Evolutionary conservation across 352 stramenopile genomes (phyloP).

Genomic region (Thalassiosira mediterranea): DNA sequence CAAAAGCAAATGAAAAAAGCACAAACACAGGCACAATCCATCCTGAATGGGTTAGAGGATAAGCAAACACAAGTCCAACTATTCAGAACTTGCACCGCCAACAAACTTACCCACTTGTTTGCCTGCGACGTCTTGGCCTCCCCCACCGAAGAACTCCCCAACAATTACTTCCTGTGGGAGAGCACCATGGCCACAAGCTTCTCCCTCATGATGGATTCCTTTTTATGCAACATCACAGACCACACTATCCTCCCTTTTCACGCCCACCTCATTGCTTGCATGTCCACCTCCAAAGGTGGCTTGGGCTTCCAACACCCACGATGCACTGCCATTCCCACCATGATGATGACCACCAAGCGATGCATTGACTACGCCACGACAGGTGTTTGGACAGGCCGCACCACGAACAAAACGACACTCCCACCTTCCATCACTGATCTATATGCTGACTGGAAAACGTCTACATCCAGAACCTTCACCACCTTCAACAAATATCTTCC

Average conservation of each 20-base stretch:
- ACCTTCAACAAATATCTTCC: constrained; percentile 11
- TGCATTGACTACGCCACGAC: constrained; percentile 1
- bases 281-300: constrained; percentile 13
- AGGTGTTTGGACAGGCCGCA: constrained; percentile 8
- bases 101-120: neutral
- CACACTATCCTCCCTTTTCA: neutral
- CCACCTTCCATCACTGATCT: constrained; percentile 1
- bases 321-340: constrained; percentile 7
- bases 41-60: constrained; percentile 3
- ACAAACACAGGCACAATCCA: neutral
- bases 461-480: neutral
- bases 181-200: neutral
- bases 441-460: neutral
- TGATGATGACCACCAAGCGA: constrained; percentile 19
- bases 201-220: neutral
- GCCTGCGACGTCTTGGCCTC: too few relatives aligned
- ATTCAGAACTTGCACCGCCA: neutral
- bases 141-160: neutral
- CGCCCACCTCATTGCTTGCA: neutral
- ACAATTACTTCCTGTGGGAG: neutral
- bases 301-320: constrained; percentile 20
- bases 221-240: neutral
- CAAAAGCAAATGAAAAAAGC: neutral
- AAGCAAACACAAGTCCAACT: neutral
- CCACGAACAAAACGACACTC: neutral